Conservation (phyloP, 1,284 basidiomycete species). For the Gomphus bonarii region DNA sequence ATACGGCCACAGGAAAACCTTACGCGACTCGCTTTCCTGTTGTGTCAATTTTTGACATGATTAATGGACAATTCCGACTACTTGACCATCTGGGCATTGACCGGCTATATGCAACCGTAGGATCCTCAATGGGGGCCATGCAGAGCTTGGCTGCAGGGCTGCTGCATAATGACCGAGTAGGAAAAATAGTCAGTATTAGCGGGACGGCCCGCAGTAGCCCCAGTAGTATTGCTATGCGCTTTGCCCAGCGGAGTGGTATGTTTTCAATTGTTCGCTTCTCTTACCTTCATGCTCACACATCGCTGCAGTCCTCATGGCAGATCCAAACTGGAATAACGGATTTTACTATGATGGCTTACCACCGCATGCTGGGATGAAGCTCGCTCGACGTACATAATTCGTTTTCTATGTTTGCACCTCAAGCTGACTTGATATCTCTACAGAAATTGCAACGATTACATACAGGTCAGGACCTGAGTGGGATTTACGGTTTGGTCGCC, state of each 20-base stretch:
- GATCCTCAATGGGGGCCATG: constrained; percentile 97
- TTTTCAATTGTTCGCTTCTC: constrained; percentile 12
- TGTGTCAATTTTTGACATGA: constrained; percentile 94
- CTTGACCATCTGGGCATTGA: constrained; percentile 81
- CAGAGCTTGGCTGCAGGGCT: constrained; percentile 93
- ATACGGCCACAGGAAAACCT: constrained; percentile 55
- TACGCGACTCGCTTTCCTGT: constrained; percentile 93
- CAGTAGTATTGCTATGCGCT: constrained; percentile 90
- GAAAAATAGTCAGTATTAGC: constrained; percentile 86
- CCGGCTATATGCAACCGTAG: constrained; percentile 86
- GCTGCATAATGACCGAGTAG: constrained; percentile 83
- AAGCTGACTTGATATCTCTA: constrained; percentile 8
- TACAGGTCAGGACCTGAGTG: constrained; percentile 99
- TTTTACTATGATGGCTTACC: constrained; percentile 95
- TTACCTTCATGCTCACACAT: constrained; percentile 5
- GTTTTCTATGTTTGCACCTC: background rate
- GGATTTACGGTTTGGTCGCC: constrained; percentile 92
- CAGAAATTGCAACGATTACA: constrained; percentile 98
- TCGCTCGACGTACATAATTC: constrained; percentile 75
- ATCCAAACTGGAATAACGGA: constrained; percentile 98
- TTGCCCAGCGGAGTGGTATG: constrained; percentile 88
- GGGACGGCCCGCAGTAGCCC: constrained; percentile 90
- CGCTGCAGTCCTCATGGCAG: constrained; percentile 87
- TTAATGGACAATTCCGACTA: constrained; percentile 81
- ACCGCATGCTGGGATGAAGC: constrained; percentile 97